These are phyloP conservation scores for Fusarium sp. DNA, from an alignment of 2,329 filamentous ascomycete species.

Conservation along the genomic window DNA sequence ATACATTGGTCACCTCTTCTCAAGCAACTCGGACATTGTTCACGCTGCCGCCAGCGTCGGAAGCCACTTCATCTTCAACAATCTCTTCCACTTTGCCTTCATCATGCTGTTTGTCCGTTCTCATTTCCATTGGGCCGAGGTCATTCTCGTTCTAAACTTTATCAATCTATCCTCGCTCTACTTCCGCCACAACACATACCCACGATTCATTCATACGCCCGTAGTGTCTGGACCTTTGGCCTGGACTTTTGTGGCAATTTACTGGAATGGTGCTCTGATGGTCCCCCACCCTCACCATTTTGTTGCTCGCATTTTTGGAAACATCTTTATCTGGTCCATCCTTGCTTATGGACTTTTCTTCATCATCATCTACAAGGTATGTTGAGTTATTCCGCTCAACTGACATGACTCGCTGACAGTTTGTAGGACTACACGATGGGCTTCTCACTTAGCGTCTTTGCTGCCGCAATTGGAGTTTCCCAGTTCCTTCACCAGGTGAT, in stretches of 20 bases:
- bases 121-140: constrained; percentile 80
- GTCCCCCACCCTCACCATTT: constrained; percentile 75
- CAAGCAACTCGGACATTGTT: constrained; percentile 70
- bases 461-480: constrained; percentile 79
- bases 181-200: constrained; percentile 80
- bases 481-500: constrained; percentile 81
- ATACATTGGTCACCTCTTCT: constrained; percentile 84
- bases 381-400: constrained; percentile 26
- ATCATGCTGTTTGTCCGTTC: constrained; percentile 84
- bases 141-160: constrained; percentile 84
- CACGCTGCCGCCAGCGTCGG: constrained; percentile 81
- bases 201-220: constrained; percentile 80
- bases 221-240: constrained; percentile 81
- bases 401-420: constrained; percentile 22
- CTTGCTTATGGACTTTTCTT: constrained; percentile 82
- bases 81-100: constrained; percentile 84
- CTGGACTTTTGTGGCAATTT: constrained; percentile 88
- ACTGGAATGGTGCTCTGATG: constrained; percentile 89
- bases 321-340: constrained; percentile 89
- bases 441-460: constrained; percentile 79
- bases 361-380: constrained; percentile 77
- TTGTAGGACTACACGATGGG: constrained; percentile 78
- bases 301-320: constrained; percentile 82
- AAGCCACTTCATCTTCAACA: constrained; percentile 87
- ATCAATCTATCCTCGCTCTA: constrained; percentile 83